Evolutionary conservation across 169 alveolate genomes (phyloP).

Genomic region (Theileria orientalis): DNA sequence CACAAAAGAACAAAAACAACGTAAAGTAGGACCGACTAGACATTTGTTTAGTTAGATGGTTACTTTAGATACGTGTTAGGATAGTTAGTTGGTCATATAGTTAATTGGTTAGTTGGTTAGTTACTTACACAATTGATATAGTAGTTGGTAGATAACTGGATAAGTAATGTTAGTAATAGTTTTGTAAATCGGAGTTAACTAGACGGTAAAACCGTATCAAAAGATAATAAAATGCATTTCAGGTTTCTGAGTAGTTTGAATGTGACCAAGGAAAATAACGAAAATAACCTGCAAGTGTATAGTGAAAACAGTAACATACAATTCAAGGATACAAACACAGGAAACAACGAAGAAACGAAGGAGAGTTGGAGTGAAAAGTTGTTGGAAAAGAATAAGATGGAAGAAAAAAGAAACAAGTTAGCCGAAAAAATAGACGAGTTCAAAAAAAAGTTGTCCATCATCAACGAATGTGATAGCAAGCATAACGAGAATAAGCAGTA

Average conservation of each 20-base stretch:
- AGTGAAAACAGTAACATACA: slow-evolving; percentile 23
- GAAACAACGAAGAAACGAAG: neutral
- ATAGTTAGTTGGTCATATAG: too few species aligned
- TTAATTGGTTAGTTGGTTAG: too few species aligned
- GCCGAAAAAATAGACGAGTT: neutral
- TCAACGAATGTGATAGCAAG: neutral
- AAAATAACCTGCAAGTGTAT: neutral
- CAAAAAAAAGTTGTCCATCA: neutral
- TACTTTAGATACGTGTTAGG: too few species aligned
- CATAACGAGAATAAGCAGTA: slow-evolving; percentile 23
- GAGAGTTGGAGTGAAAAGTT: neutral
- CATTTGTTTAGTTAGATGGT: neutral
- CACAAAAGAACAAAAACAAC: slow-evolving; percentile 10
- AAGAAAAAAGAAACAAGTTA: neutral
- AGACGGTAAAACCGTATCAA: neutral
- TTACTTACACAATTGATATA: too few species aligned
- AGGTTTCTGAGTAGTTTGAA: neutral
- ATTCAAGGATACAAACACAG: slow-evolving; percentile 14
- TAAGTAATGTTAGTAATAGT: too few species aligned
- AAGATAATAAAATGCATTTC: neutral
- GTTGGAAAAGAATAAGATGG: neutral
- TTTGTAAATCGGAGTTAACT: neutral
- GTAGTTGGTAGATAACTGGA: too few species aligned
- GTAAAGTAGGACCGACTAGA: neutral
- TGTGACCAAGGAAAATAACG: neutral